Conservation (phyloP, 2,329 filamentous ascomycete species). For the Botrytis tulipae region DNA sequence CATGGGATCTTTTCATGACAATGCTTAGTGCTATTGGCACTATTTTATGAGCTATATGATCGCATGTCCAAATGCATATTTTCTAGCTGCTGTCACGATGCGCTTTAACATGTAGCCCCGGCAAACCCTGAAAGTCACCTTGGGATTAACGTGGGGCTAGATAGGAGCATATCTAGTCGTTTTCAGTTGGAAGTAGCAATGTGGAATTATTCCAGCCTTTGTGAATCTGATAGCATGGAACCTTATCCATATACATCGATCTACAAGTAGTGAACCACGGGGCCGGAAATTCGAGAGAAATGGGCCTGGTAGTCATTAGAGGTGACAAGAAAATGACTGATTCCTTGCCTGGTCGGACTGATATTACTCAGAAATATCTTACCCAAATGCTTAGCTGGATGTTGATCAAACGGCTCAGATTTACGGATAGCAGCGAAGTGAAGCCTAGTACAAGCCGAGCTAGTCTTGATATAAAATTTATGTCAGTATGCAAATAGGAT, state of each 20-base stretch:
- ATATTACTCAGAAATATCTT: background rate
- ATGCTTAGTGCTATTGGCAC: background rate
- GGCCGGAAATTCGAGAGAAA: background rate
- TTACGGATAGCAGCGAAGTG: too few relatives aligned
- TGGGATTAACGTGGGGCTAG: background rate
- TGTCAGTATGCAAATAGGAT: background rate
- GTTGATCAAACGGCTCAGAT: background rate
- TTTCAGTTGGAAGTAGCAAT: background rate
- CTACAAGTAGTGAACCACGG: background rate
- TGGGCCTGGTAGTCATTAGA: background rate
- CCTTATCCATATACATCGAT: background rate
- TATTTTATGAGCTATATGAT: too few relatives aligned
- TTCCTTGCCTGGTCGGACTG: too few relatives aligned
- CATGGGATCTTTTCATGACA: background rate
- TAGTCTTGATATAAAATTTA: too few relatives aligned
- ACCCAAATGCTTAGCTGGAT: background rate
- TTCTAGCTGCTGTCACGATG: background rate
- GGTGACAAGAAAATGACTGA: background rate
- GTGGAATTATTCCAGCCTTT: background rate
- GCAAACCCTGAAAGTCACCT: background rate
- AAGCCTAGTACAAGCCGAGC: background rate
- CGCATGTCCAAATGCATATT: too few relatives aligned
- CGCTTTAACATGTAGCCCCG: background rate
- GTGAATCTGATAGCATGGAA: background rate
- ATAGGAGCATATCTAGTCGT: background rate